Evolutionary conservation across 441 rosid species (phyloP).

Genomic region (Iberis amara): DNA sequence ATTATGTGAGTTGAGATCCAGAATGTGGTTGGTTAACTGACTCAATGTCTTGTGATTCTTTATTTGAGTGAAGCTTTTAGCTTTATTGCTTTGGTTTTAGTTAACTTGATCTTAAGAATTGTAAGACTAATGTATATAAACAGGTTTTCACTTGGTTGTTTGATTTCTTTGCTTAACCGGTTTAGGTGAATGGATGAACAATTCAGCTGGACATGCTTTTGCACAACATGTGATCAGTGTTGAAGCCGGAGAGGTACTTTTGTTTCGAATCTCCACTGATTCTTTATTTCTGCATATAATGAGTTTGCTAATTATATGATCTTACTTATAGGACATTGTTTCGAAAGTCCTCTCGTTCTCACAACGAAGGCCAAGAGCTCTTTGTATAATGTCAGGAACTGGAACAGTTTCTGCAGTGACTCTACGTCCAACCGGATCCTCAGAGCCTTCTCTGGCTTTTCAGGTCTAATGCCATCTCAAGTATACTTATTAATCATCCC

Average conservation of each 20-base stretch:
- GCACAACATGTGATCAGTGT: slow-evolving; percentile 72
- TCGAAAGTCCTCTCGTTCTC: slow-evolving; percentile 63
- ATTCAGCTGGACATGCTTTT: slow-evolving; percentile 85
- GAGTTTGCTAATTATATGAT: slow-evolving; percentile 1
- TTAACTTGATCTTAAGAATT: slow-evolving; percentile 2
- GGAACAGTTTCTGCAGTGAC: slow-evolving; percentile 73
- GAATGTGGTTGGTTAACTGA: not conserved
- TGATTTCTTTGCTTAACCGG: slow-evolving; percentile 21
- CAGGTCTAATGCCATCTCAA: slow-evolving; percentile 50
- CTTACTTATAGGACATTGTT: slow-evolving; percentile 62
- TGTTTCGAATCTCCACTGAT: not conserved
- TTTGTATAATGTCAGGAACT: slow-evolving; percentile 77
- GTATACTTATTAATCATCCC: not conserved
- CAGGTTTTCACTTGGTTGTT: slow-evolving; percentile 1
- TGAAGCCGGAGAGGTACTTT: slow-evolving; percentile 72
- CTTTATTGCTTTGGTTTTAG: not conserved
- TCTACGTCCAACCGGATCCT: slow-evolving; percentile 55
- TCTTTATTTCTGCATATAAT: not conserved
- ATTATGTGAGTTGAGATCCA: not conserved
- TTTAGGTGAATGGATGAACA: slow-evolving; percentile 91
- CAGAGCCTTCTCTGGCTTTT: slow-evolving; percentile 43
- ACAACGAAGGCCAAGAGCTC: slow-evolving; percentile 81
- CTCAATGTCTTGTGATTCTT: too few relatives aligned
- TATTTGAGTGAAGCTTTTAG: too few relatives aligned
- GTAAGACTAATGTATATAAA: not conserved